phyloP scores from a whole-genome alignment of 441 rosid genomes.

The Erodium moschatum region DNA sequence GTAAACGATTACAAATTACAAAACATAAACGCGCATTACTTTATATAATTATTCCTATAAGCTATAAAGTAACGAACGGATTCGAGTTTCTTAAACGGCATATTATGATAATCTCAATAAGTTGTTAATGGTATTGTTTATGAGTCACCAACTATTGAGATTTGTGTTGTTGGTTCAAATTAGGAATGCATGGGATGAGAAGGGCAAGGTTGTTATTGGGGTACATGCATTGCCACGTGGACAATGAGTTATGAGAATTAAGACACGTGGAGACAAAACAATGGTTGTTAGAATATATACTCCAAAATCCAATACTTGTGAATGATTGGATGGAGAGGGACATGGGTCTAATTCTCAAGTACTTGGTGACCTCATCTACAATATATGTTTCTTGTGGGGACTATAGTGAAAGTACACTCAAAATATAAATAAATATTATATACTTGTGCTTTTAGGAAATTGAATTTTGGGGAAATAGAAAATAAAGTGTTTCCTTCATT shows the following conservation, averaged over 20 bases:
- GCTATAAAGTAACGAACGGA: no score
- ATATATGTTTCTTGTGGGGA: neutral
- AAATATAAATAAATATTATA: no score
- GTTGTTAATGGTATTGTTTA: neutral
- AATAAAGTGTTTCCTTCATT: no score
- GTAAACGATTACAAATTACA: no score
- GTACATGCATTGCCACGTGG: neutral
- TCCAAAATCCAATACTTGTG: neutral
- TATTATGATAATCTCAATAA: no score
- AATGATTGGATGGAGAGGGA: conserved; percentile 1
- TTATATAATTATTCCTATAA: no score
- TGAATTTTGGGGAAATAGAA: no score
- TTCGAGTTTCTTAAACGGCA: no score
- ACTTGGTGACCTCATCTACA: neutral
- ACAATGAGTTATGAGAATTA: neutral
- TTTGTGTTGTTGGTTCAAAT: neutral
- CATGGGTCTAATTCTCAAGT: neutral
- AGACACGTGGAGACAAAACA: neutral
- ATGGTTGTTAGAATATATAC: neutral
- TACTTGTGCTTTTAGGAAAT: no score
- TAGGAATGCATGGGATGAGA: neutral
- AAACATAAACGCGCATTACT: no score
- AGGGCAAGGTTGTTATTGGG: neutral
- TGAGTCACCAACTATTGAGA: neutral
- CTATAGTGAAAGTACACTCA: no score